Base-by-base conservation (phyloP, 83 land plant genomes). In the Thuja plicata region DNA sequence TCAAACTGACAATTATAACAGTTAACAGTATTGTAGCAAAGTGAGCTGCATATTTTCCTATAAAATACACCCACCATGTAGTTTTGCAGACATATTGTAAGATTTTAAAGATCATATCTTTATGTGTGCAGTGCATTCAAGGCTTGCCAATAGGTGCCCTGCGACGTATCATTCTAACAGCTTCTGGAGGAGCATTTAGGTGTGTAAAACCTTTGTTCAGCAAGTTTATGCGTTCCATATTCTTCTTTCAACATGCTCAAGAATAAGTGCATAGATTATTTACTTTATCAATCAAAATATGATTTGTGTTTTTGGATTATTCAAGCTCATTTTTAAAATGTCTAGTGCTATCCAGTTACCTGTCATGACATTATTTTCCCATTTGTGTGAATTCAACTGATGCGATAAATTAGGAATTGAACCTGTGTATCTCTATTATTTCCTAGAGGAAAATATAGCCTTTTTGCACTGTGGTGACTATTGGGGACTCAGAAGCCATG, bases 101-200 rank as follows among this genome's bases (percentile, higher is more conserved):
- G 6, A 71, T 11, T 15, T 87, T 34, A 62, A 87, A 46, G 32
- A 15, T 45, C 19, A 8, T 66, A 60, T 50, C 40, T 76, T 38
- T 74, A 17, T 87, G 80, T 91, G 43, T 92, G 89, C 94, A 98
- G 99, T 98, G 99, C 90, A 96, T 98, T 76, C 99, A 98, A 91
- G 99, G 99, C 19, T 93, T 98, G 89, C 99, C 99, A 71, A 95
- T 95, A 88, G 99, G 99, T 86, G 99, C 99, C 55, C 91, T 98
- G 60, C 90, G 99, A 41, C 96, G 99, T 79, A 93, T 98, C 70
- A 93, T 98, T 89, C 93, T 98, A 73, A 98, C 99, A 89, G 99
- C 99, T 66, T 98, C 99, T 92, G 99, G 99, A 79, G 99, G 99
- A 45, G 95, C 99, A 71, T 98, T 98, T 90, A 97, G 99, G 99